phyloP scores from a whole-genome alignment of 2,329 filamentous ascomycete species.

The Scedosporium dehoogii region DNA sequence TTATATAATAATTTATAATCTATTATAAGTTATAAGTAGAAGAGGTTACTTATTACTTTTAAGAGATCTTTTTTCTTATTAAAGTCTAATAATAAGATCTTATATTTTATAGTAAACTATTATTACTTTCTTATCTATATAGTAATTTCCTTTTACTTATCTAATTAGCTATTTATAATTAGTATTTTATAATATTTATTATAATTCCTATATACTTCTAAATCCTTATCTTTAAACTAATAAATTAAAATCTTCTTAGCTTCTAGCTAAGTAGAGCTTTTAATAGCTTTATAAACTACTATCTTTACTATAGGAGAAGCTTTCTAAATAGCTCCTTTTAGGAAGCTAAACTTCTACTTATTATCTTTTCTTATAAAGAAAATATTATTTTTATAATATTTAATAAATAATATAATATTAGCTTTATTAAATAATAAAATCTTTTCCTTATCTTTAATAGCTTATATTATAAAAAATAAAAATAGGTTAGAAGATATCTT shows the following conservation, averaged over 20 bases:
- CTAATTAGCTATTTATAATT: too few relatives aligned
- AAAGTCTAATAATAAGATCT: background rate
- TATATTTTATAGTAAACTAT: background rate
- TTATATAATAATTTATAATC: too few relatives aligned
- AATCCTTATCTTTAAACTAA: background rate
- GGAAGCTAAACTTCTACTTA: background rate
- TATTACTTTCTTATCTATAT: background rate
- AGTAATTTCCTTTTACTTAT: background rate
- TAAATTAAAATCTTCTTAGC: background rate
- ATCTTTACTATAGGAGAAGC: background rate
- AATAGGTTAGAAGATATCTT: background rate
- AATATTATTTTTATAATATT: background rate
- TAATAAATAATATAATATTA: background rate
- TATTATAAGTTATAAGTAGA: too few relatives aligned
- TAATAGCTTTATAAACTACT: background rate
- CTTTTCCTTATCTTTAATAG: background rate
- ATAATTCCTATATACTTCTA: background rate
- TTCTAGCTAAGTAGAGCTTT: background rate
- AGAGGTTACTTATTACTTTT: too few relatives aligned
- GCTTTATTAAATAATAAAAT: background rate
- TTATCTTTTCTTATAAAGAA: background rate
- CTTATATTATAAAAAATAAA: background rate
- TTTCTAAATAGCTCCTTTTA: background rate
- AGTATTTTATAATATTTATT: background rate
- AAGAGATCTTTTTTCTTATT: too few relatives aligned